Conservation (phyloP, 495 filamentous ascomycete genomes). For the Neurospora sp. region DNA sequence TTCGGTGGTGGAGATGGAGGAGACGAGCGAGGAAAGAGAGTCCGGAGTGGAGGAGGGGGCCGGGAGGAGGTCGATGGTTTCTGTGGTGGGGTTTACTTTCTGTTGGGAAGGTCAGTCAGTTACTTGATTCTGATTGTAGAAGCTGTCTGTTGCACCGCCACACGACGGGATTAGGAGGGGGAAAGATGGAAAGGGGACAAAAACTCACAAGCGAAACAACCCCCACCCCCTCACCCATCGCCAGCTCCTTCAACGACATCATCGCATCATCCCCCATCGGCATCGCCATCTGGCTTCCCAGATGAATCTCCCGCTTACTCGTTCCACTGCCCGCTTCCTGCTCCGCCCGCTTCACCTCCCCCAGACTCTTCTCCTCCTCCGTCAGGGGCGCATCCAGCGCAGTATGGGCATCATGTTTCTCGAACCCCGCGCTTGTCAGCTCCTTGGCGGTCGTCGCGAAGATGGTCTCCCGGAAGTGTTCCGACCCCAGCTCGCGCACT, state of each 20-base stretch:
- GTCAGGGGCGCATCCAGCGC: constrained; percentile 68
- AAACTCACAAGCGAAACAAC: too few relatives aligned
- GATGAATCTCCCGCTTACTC: constrained; percentile 45
- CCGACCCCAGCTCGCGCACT: constrained; percentile 74
- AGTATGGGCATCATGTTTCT: constrained; percentile 60
- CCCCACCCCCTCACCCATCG: too few relatives aligned
- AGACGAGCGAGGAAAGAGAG: not conserved
- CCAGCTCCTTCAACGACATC: too few relatives aligned
- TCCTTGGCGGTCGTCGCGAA: constrained; percentile 70
- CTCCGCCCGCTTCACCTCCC: constrained; percentile 70
- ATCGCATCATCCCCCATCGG: constrained; percentile 54
- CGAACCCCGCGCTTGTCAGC: constrained; percentile 61
- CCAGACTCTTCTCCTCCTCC: constrained; percentile 72
- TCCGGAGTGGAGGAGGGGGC: constrained; percentile 26
- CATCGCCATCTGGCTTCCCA: constrained; percentile 52
- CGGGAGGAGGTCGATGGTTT: constrained; percentile 66
- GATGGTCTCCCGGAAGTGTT: constrained; percentile 70
- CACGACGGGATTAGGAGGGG: too few relatives aligned
- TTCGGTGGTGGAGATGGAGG: constrained; percentile 65
- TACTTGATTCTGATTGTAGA: too few relatives aligned
- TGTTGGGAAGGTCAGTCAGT: constrained; percentile 11
- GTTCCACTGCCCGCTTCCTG: constrained; percentile 69
- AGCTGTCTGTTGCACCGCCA: too few relatives aligned
- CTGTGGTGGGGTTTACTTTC: constrained; percentile 66
- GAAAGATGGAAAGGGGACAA: too few relatives aligned